A percentile compares a stretch with the other conserved stretches of the same genome.
phyloP scores from a whole-genome alignment of 2,329 filamentous ascomycete genomes.

The Ceratocystis colombiana region DNA sequence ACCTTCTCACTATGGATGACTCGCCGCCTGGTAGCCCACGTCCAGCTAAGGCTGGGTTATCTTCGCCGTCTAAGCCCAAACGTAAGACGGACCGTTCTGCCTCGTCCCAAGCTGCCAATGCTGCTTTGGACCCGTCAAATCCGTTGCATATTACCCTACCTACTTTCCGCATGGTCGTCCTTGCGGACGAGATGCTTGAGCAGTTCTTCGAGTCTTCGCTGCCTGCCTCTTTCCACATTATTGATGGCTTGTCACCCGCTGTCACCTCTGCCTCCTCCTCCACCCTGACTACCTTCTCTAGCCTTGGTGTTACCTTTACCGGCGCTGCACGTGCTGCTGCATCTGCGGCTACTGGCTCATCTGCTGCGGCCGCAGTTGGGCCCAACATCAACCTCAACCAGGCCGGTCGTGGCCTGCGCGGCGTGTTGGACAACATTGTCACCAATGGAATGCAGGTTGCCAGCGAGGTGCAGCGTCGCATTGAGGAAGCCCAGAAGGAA shows the following conservation, averaged over 20 bases:
- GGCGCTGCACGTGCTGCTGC: conserved; percentile 30
- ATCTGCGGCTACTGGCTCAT: conserved; percentile 9
- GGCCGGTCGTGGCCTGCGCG: conserved; percentile 66
- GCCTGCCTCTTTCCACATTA: conserved; percentile 81
- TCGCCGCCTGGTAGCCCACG: conserved; percentile 33
- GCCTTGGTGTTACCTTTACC: conserved; percentile 45
- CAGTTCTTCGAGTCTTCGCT: conserved; percentile 97
- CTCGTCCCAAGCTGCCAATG: conserved; percentile 69
- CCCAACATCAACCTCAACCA: conserved; percentile 34
- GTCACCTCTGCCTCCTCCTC: conserved; percentile 37
- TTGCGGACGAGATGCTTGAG: conserved; percentile 89
- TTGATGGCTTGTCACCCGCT: conserved; percentile 46
- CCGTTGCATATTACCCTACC: conserved; percentile 92
- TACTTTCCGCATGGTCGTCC: conserved; percentile 96
- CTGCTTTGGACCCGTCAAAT: conserved; percentile 82
- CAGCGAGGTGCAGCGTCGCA: conserved; percentile 77
- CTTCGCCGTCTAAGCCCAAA: conserved; percentile 28
- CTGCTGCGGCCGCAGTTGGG: conserved; percentile 15
- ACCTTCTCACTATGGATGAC: conserved; percentile 47
- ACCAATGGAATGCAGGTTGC: conserved; percentile 95
- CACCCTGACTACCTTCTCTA: conserved; percentile 77
- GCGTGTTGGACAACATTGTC: conserved; percentile 94
- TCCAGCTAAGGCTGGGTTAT: conserved; percentile 23
- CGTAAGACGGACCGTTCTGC: conserved; percentile 45
- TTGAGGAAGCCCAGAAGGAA: conserved; percentile 92